Base-by-base conservation (phyloP, 2,329 filamentous ascomycete genomes). In the Cordyceps tenuipes region DNA sequence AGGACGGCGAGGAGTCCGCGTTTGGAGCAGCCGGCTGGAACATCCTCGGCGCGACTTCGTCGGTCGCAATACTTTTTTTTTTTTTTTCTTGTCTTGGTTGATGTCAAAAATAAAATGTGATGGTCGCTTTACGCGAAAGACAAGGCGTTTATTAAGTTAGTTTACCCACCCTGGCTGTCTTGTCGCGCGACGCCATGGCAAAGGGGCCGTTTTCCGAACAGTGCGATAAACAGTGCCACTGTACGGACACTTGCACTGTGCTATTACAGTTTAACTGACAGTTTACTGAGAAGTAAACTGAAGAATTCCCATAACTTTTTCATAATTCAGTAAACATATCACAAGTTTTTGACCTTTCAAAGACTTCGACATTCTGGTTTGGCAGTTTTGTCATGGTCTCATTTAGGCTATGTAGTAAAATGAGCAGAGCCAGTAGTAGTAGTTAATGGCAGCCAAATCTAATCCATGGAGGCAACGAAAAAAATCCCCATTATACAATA, bases 1-100 rank as follows among this genome's bases (percentile, higher is more conserved):
- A 74, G 41, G 62, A 51, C 50, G 68, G 68, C 23, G 71, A 72
- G 48, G 73, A 74, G 52, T 62, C 62, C 7, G 64, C 59, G 59
- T 66, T 71, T 31, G 62, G 57, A 55, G 64, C 59, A n/a, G 47
- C 44, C 17, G 46, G 2, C 19, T 23, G 54, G 17, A 34, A 36
- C 60, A 61, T 58, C n/a, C 17, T 55, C 7, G 8, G 7, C 44
- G 23, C 21, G 34, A 34, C 10, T 44, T 34, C 46, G 51, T 44
- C 51, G 44, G 34, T 47, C 26, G 46, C 36, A 13, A 39, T 36
- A 10, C 3, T 21, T 36, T 39, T 34, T 44, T 51, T 6, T 21
- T 34, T 26, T 9, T 56, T 26, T 51, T 47, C 47, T 43, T 19
- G 36, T 58, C 31, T 44, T 48, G 54, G 55, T 31, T 50, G 48